These are phyloP conservation scores for Rhodotorula mucilaginosa DNA, from an alignment of 1,284 basidiomycete species.

Conservation along the genomic window DNA sequence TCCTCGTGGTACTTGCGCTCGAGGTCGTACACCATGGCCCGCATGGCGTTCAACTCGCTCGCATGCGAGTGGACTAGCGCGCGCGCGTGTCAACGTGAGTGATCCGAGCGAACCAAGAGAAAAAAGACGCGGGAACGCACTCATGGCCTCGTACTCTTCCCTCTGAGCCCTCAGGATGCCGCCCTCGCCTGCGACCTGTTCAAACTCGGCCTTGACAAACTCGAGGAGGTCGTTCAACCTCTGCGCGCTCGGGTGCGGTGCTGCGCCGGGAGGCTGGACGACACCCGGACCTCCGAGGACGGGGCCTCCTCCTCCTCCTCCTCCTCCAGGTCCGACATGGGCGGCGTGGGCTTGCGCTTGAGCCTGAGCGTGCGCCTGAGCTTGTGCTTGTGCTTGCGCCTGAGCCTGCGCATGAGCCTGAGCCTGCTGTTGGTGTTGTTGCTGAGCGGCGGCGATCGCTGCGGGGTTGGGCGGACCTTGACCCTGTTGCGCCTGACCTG, in stretches of 20 bases:
- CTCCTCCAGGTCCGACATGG: conserved; percentile 6
- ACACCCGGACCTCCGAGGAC: too few species aligned
- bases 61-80: conserved; percentile 65
- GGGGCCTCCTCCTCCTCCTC: neutral
- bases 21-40: conserved; percentile 72
- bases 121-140: conserved; percentile 15
- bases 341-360: neutral
- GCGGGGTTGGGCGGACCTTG: neutral
- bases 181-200: conserved; percentile 69
- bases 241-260: conserved; percentile 31
- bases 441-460: neutral
- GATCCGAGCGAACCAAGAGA: neutral
- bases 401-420: neutral
- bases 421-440: neutral
- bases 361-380: neutral
- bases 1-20: conserved; percentile 70
- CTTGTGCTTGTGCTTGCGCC: neutral
- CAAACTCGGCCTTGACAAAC: conserved; percentile 80
- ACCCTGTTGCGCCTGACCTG: too few species aligned
- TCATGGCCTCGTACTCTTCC: conserved; percentile 82
- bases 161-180: conserved; percentile 68
- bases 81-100: neutral
- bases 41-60: conserved; percentile 68
- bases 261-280: neutral
- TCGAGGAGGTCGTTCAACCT: conserved; percentile 78